Evolutionary conservation across 2,329 filamentous ascomycete genomes (phyloP).

Genomic region (Shiraia sp.): DNA sequence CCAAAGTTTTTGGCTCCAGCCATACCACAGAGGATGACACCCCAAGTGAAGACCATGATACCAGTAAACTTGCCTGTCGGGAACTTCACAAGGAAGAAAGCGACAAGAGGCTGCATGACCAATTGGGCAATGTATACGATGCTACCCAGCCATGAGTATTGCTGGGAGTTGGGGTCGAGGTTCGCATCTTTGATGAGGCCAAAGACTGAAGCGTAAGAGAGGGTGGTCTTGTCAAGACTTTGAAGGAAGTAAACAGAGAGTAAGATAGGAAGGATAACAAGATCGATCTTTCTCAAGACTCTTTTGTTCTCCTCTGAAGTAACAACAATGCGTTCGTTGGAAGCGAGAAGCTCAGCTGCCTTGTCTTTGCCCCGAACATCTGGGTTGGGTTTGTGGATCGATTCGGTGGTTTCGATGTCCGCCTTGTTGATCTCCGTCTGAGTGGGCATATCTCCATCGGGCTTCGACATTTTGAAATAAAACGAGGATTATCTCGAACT

Average conservation of each 20-base stretch:
- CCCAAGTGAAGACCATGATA: slow-evolving; percentile 57
- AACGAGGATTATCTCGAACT: slow-evolving; percentile 1
- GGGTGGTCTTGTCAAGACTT: slow-evolving; percentile 64
- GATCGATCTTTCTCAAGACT: slow-evolving; percentile 57
- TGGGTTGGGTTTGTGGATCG: slow-evolving; percentile 25
- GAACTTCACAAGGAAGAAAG: slow-evolving; percentile 62
- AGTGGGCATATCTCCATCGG: slow-evolving; percentile 4
- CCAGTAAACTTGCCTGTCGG: slow-evolving; percentile 65
- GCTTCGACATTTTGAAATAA: slow-evolving; percentile 21
- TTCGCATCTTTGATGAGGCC: slow-evolving; percentile 63
- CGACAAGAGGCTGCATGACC: slow-evolving; percentile 57
- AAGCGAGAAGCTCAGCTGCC: slow-evolving; percentile 55
- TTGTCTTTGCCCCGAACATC: slow-evolving; percentile 46
- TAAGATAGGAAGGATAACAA: slow-evolving; percentile 58
- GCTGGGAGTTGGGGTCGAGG: slow-evolving; percentile 55
- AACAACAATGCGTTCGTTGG: slow-evolving; percentile 52
- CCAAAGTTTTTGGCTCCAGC: slow-evolving; percentile 64
- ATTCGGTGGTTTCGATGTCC: slow-evolving; percentile 30
- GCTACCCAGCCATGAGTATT: slow-evolving; percentile 58
- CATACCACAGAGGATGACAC: slow-evolving; percentile 63
- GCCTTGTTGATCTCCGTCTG: slow-evolving; percentile 23
- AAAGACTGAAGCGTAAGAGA: slow-evolving; percentile 66
- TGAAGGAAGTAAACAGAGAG: slow-evolving; percentile 67
- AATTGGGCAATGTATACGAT: slow-evolving; percentile 61
- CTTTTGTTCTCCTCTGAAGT: slow-evolving; percentile 58